Evolutionary conservation across 805 yeast genomes (phyloP), one percentile per base, ranked within the genome.

Genomic region (Debaryomyces castellii): DNA sequence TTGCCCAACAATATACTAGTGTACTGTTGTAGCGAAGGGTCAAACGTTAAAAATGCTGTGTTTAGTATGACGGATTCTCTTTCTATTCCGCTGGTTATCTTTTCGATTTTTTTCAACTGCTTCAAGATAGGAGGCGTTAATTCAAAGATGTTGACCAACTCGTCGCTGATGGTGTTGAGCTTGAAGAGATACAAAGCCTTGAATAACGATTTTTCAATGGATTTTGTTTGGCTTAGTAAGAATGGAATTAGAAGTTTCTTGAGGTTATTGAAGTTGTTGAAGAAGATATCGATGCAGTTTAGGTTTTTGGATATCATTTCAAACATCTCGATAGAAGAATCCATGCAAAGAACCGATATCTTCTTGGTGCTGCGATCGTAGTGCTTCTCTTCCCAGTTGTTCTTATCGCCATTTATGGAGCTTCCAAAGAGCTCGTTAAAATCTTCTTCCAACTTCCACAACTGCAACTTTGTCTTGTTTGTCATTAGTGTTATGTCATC

Each of bases 401-500:
- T 30, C n/a, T 43, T 45, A 38, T 38, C 42, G 6, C 46, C 51
- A 43, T 45, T 45, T 7, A 46, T 34, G 2, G 47, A 39, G 4
- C 46, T 39, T 3, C 68, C 67, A 39, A 69, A 64, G 2, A 67
- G 40, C 18, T 43, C 48, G 41, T 65, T 65, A 47, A 68, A 54
- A 42, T 66, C 65, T 8, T 57, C 56, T 45, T 72, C 77, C 24
- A 70, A 50, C 39, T 51, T 54, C 24, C 51, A 38, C 34, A 67
- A 40, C 4, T 49, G 43, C 17, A 45, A 18, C 43, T 57, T 58
- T 5, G 65, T 54, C 23, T 48, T 47, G 39, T 48, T 42, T 1
- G 73, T 55, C 64, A 69, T 59, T n/a, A 43, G 16, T 2, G 73
- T 67, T 42, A 72, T 53, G 53, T 72, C 77, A 36, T 69, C 76